These are phyloP conservation scores for Deinandra increscens DNA, from an alignment of 129 eudicot genomes.

Conservation along the genomic window DNA sequence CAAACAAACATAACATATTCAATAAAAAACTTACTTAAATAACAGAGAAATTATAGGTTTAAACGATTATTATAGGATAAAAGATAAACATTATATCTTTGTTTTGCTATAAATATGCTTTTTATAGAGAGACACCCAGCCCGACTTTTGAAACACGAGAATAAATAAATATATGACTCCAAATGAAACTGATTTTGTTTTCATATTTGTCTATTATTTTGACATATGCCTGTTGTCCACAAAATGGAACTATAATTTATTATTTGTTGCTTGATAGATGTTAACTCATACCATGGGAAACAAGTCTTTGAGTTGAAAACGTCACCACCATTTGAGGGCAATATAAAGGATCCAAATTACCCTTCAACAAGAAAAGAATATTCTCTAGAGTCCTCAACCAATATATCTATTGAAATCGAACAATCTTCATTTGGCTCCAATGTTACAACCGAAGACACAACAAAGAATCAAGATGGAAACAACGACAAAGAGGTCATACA, in stretches of 20 bases:
- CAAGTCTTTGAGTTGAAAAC: slow-evolving; percentile 24
- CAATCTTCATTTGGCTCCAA: slow-evolving; percentile 54
- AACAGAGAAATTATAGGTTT: no score
- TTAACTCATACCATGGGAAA: slow-evolving; percentile 15
- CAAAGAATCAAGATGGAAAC: slow-evolving; percentile 35
- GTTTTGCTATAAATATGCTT: no score
- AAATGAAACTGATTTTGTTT: neutral
- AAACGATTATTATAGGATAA: no score
- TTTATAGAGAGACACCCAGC: no score
- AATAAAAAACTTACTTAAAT: no score
- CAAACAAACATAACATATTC: no score
- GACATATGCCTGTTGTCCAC: neutral
- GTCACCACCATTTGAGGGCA: slow-evolving; percentile 24
- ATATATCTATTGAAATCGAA: slow-evolving; percentile 48
- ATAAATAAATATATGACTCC: neutral
- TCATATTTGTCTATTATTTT: neutral
- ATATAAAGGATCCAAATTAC: slow-evolving; percentile 28
- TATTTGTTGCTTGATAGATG: slow-evolving; percentile 21
- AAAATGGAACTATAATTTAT: slow-evolving; percentile 5
- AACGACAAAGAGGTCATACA: slow-evolving; percentile 8
- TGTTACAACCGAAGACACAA: slow-evolving; percentile 53
- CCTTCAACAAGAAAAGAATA: slow-evolving; percentile 28
- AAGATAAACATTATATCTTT: no score
- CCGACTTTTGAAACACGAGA: no score
- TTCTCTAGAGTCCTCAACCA: slow-evolving; percentile 34